These are phyloP conservation scores for Penicillium manginii DNA, from an alignment of 495 filamentous ascomycete species.

Conservation along the genomic window DNA sequence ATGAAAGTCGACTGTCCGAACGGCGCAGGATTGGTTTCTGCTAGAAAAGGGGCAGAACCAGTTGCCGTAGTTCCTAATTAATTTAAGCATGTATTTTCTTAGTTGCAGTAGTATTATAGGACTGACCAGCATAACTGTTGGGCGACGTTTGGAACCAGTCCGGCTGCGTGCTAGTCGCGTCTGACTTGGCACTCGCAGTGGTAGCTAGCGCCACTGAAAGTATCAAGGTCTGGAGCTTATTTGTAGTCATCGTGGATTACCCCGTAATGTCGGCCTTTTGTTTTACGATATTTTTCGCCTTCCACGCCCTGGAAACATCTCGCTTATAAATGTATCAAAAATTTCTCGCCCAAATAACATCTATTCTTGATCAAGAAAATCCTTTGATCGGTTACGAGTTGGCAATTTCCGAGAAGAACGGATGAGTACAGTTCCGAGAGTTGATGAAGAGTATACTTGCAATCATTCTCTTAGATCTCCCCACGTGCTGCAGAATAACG, in stretches of 20 bases:
- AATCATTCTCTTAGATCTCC: slow-evolving; percentile 10
- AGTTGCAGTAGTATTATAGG: background rate
- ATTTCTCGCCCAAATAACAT: background rate
- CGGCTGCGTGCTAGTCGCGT: slow-evolving; percentile 16
- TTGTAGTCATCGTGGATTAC: slow-evolving; percentile 9
- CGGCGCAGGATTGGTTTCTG: slow-evolving; percentile 56
- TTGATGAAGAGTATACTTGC: slow-evolving; percentile 2
- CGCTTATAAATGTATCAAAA: background rate
- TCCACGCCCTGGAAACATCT: background rate
- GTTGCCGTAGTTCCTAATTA: slow-evolving; percentile 59
- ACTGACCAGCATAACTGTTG: slow-evolving; percentile 18
- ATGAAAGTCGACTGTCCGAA: slow-evolving; percentile 53
- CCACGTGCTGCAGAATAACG: slow-evolving; percentile 11
- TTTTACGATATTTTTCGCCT: background rate
- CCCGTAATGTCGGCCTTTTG: too few species aligned
- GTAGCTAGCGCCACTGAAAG: slow-evolving; percentile 8
- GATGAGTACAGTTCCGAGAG: slow-evolving; percentile 2
- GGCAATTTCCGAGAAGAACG: slow-evolving; percentile 1
- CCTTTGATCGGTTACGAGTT: slow-evolving; percentile 3
- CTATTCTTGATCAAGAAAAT: background rate
- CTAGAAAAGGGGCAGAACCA: slow-evolving; percentile 58
- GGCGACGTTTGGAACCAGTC: slow-evolving; percentile 28
- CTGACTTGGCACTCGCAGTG: slow-evolving; percentile 9
- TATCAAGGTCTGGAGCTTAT: slow-evolving; percentile 4
- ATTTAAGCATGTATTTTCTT: background rate